These are phyloP conservation scores for Mycena latifolia DNA, from an alignment of 768 basidiomycete genomes.

Conservation along the genomic window DNA sequence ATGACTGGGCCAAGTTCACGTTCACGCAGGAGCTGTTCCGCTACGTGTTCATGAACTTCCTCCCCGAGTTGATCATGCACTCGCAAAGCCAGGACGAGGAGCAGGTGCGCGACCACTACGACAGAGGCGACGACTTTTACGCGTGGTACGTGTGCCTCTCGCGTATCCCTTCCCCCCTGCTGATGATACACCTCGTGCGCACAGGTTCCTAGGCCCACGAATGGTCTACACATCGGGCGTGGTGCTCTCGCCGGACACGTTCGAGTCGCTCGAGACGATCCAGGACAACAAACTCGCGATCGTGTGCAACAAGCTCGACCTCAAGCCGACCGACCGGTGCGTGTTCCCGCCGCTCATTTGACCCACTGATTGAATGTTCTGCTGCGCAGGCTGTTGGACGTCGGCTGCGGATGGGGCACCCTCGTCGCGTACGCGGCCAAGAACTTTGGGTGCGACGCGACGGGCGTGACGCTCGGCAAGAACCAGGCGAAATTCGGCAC, in stretches of 20 bases:
- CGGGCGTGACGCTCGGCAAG: slow-evolving; percentile 92
- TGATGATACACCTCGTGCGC: not conserved
- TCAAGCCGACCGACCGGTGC: slow-evolving; percentile 84
- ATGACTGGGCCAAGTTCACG: slow-evolving; percentile 94
- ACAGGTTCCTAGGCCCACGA: slow-evolving; percentile 91
- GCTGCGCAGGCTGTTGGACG: slow-evolving; percentile 84
- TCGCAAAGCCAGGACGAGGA: slow-evolving; percentile 93
- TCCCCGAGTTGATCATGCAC: slow-evolving; percentile 96
- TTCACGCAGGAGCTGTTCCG: slow-evolving; percentile 94
- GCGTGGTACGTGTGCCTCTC: slow-evolving; percentile 68
- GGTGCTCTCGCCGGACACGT: slow-evolving; percentile 72
- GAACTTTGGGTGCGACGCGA: slow-evolving; percentile 97
- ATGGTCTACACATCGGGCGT: slow-evolving; percentile 99
- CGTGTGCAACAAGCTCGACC: slow-evolving; percentile 94
- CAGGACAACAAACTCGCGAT: slow-evolving; percentile 98
- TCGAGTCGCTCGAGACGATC: slow-evolving; percentile 91
- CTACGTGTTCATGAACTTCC: slow-evolving; percentile 88
- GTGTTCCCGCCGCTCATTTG: no score
- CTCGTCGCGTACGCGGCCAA: slow-evolving; percentile 95
- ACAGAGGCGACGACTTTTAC: slow-evolving; percentile 98
- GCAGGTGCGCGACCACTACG: slow-evolving; percentile 96
- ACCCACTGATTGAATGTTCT: no score
- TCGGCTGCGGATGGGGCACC: slow-evolving; percentile 98
- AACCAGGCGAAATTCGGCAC: slow-evolving; percentile 96
- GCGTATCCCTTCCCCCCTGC: not conserved